Base-by-base conservation (phyloP, 2,329 filamentous ascomycete genomes). In the Sclerotinia minor region DNA sequence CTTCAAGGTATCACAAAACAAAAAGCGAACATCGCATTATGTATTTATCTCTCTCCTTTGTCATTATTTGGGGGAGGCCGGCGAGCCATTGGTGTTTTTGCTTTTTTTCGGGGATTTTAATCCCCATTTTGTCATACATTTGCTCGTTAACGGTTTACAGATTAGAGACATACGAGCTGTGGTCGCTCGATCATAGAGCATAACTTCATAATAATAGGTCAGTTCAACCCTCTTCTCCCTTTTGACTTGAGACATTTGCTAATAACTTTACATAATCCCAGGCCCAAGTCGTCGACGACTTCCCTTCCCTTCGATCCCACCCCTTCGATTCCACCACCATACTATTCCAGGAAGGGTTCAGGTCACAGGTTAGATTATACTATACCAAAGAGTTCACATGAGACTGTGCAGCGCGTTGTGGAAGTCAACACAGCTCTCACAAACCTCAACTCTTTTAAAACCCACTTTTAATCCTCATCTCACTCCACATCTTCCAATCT, bases 21-120 rank as follows among this genome's bases (percentile, higher is more conserved):
- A 67, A 67, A 54, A 67, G 65, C 57, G 65, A 63, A 67, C 47
- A 67, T 67, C 65, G 65, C 65, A 55, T 50, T 15, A 29, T 60
- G 41, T 61, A 52, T n/a, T 53, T 52, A 61, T 63, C 53, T 19
- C 8, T 61, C 63, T 60, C 47, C 41, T 61, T 54, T 53, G 35
- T 50, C 49, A 32, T 44, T 60, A 17, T 45, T 38, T 29, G 35
- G 47, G 24, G 55, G 19, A 52, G 44, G 47, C 45, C 24, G 64
- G 35, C 38, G 35, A 35, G 58, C 45, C 29, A 50, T 35, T 41
- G 4, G 13, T 38, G 3, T 38, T 41, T 26, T 49, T 35, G 7
- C 35, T 35, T 35, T 55, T 64, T 5, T 11, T 38, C 1, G 21
- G 35, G 6, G n/a, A 38, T 32, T 15, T 8, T 15, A 15, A 9